Base-by-base conservation (phyloP, 2,329 filamentous ascomycete species). In the Elsinoe arachidis region DNA sequence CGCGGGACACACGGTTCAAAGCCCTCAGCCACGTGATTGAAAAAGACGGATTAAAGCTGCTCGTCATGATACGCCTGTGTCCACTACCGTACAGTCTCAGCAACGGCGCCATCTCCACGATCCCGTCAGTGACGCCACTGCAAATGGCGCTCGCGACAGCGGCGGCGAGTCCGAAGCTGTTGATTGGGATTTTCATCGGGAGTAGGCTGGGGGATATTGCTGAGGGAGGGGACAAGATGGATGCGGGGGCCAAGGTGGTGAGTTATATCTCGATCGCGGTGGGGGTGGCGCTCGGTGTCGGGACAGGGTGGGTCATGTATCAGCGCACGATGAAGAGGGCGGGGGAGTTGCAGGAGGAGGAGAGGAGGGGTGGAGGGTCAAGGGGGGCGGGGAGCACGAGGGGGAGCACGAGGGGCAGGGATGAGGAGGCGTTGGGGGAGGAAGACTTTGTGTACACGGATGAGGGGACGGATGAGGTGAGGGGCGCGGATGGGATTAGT, bases 131-230 rank as follows among this genome's bases (percentile, higher is more conserved):
- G 34, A 80, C 85, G 21, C 87, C 88, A 39, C 70, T 80, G 60
- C 81, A 81, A 47, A 97, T 95, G 73, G 85, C 85, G 33, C 70
- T 90, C 46, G 92, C 93, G 5, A 97, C 92, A 0, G 85, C 88
- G 2, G 75, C 92, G 14, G 85, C 90, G 10, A 83, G 80, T 12
- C 93, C 93, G 5, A 99, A 97, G 68, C 78, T 99, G 15, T 78
- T 97, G 59, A 84, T 99, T 53, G 89, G 95, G 68, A 83, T 95
- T 64, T 99, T 96, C 73, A 90, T 99, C 66, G 93, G 93, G 60
- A 85, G 82, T 66, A 82, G 90, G 57, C 77, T 99, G 14, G 90
- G 89, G 44, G 78, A 85, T 55, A 82, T 99, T 34, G 89, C 88
- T n/a, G 88, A 95, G 65, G 81, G 83, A 58, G 87, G 86, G 61